A percentile compares a stretch with the other conserved stretches of the same genome.
phyloP scores from a whole-genome alignment of 106 monocot genomes.

The Allium fistulosum region DNA sequence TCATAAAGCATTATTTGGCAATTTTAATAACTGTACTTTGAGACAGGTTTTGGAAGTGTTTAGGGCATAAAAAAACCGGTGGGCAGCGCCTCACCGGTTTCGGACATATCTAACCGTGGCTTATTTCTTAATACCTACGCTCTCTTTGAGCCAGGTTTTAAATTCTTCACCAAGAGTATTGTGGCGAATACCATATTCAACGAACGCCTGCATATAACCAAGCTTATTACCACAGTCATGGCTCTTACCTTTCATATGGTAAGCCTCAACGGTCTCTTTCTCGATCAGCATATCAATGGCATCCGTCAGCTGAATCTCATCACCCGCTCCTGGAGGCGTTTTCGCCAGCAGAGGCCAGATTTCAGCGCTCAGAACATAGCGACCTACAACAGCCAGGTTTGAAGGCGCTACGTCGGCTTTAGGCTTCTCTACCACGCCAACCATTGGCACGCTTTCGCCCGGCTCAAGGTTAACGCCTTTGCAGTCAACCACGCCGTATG shows the following conservation, averaged over 20 bases:
- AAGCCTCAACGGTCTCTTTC: not conserved
- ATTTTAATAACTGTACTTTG: too few relatives aligned
- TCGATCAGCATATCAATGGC: not conserved
- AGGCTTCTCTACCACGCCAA: not conserved
- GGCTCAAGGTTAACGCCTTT: not conserved
- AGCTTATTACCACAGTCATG: not conserved
- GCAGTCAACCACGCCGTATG: not conserved
- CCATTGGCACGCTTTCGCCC: not conserved
- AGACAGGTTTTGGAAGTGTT: too few relatives aligned
- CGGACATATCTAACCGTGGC: too few relatives aligned
- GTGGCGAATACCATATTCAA: too few relatives aligned
- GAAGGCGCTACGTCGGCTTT: not conserved
- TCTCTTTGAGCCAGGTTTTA: too few relatives aligned
- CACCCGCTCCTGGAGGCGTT: not conserved
- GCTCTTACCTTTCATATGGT: not conserved
- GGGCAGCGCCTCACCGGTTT: too few relatives aligned
- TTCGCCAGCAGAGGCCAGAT: not conserved
- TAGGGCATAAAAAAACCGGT: too few relatives aligned
- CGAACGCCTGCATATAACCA: not conserved
- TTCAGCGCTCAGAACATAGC: not conserved
- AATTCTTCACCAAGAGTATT: too few relatives aligned
- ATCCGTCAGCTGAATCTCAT: constrained; percentile 6
- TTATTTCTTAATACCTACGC: too few relatives aligned
- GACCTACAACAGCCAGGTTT: constrained; percentile 2
- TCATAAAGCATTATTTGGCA: too few relatives aligned